Percentiles rank a stretch among this genome's conserved stretches.
phyloP scores from a whole-genome alignment of 306 rosid species.

The Glycyrrhiza uralensis region DNA sequence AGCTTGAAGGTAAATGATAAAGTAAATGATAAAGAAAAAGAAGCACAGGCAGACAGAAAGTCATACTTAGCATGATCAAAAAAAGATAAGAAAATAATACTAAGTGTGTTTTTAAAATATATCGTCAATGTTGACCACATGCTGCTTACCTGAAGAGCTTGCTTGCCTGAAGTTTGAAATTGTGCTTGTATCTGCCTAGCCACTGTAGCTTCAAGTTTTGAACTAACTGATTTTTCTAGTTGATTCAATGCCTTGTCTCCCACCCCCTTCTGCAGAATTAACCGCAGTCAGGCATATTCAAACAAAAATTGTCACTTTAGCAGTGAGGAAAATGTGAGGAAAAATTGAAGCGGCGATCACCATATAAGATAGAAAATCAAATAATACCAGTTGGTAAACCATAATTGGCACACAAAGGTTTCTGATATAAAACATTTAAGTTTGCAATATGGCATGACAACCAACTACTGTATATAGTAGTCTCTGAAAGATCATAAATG shows the following conservation, averaged over 20 bases:
- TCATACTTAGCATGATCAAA: background rate
- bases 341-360: background rate
- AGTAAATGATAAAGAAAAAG: background rate
- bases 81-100: background rate
- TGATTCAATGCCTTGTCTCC: conserved; percentile 66
- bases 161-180: conserved; percentile 76
- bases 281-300: conserved; percentile 17
- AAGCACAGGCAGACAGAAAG: background rate
- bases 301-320: background rate
- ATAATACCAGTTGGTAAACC: background rate
- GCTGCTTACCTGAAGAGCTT: conserved; percentile 60
- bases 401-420: conserved; percentile 4
- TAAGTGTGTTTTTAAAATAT: background rate
- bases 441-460: background rate
- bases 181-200: conserved; percentile 68
- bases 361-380: conserved; percentile 8
- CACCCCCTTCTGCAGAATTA: conserved; percentile 62
- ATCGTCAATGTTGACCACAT: conserved; percentile 1
- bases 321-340: background rate
- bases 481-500: background rate
- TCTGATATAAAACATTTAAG: conserved; percentile 8
- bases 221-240: conserved; percentile 56
- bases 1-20: background rate
- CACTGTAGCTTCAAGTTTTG: conserved; percentile 62
- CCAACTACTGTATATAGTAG: background rate